These are phyloP conservation scores for Kwoniella sp. DNA, from an alignment of 768 basidiomycete genomes.

Conservation along the genomic window DNA sequence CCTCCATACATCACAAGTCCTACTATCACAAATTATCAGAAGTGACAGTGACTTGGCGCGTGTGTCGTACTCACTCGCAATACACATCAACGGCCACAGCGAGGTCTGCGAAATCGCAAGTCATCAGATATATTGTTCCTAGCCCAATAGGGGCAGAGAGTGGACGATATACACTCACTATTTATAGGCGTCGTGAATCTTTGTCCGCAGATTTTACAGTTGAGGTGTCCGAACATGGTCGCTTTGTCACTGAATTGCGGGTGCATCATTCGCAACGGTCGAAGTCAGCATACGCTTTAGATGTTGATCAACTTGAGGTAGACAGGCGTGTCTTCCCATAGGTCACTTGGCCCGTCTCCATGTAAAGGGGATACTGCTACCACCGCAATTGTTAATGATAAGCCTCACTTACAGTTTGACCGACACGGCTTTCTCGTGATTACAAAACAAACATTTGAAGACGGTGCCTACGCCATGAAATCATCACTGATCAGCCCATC, in stretches of 20 bases:
- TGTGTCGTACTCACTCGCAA: constrained; percentile 89
- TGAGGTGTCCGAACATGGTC: constrained; percentile 78
- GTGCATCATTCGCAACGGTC: no score
- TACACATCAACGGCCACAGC: constrained; percentile 57
- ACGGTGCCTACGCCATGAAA: constrained; percentile 47
- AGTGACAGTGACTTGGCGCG: no score
- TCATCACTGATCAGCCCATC: no score
- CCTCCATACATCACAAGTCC: no score
- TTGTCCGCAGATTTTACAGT: constrained; percentile 77
- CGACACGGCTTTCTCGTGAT: constrained; percentile 45
- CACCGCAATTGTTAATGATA: no score
- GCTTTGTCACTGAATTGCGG: constrained; percentile 43
- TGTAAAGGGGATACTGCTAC: no score
- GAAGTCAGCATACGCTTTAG: not conserved
- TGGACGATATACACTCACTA: constrained; percentile 52
- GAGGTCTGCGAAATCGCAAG: constrained; percentile 18
- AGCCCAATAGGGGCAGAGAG: no score
- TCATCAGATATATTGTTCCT: no score
- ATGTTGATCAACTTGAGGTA: not conserved
- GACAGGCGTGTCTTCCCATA: no score
- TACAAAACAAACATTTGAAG: constrained; percentile 55
- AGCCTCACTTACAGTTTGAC: constrained; percentile 41
- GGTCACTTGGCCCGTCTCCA: no score
- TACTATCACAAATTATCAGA: no score
- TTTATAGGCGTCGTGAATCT: constrained; percentile 86